Conservation (phyloP, 805 yeast genomes). For the Lipomyces sp. region DNA sequence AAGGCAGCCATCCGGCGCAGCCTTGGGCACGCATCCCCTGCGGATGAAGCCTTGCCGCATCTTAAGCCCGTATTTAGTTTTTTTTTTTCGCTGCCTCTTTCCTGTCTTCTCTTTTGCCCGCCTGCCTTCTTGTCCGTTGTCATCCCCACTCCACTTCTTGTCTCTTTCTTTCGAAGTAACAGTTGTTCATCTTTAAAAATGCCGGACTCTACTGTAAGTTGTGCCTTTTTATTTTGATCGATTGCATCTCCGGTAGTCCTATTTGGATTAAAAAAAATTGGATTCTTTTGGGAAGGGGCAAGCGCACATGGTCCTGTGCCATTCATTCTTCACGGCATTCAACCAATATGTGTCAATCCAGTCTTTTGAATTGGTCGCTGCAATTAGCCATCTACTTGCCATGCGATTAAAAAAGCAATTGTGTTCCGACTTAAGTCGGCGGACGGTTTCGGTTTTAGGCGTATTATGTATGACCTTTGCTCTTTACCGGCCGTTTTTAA, state of each 20-base stretch:
- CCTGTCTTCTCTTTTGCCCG: neutral
- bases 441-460: neutral
- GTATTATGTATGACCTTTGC: neutral
- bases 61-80: neutral
- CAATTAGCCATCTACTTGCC: neutral
- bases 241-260: neutral
- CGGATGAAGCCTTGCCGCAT: neutral
- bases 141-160: neutral
- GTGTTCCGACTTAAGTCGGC: neutral
- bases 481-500: neutral
- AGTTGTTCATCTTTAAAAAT: neutral
- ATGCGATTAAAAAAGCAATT: neutral
- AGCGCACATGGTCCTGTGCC: neutral
- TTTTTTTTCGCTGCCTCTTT: neutral
- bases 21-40: neutral
- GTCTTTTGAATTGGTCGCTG: neutral
- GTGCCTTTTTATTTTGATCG: neutral
- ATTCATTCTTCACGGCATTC: neutral
- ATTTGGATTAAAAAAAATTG: neutral
- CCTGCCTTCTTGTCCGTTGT: neutral
- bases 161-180: neutral
- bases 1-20: neutral
- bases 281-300: neutral
- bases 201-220: constrained; percentile 9
- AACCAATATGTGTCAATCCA: neutral